phyloP scores from a whole-genome alignment of 257 asterid species.

The Solanum chmielewskii region DNA sequence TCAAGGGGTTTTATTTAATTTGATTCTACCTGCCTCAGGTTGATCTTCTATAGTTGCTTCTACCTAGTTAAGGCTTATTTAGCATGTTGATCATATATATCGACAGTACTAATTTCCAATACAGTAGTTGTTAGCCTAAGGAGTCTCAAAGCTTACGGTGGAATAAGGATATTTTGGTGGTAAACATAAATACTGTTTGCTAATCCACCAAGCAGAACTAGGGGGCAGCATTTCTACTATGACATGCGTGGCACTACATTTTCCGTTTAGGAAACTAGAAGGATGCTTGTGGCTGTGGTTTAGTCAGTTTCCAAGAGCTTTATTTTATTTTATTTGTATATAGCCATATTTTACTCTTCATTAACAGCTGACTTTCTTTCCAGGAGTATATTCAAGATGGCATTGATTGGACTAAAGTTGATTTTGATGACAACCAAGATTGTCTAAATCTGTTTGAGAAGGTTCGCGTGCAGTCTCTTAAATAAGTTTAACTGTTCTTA shows the following conservation, averaged over 20 bases:
- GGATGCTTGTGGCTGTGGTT: not conserved
- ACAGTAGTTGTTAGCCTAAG: not conserved
- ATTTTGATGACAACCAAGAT: slow-evolving; percentile 95
- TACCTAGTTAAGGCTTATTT: not conserved
- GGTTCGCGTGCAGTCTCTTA: slow-evolving; percentile 22
- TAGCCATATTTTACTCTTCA: not conserved
- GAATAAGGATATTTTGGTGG: not conserved
- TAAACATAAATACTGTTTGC: not conserved
- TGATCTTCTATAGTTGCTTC: not conserved
- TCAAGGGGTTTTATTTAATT: not conserved
- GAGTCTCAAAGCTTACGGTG: not conserved
- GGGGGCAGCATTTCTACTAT: not conserved
- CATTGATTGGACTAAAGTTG: slow-evolving; percentile 97
- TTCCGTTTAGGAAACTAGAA: not conserved
- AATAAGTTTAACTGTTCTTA: slow-evolving; percentile 1
- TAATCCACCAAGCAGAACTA: not conserved
- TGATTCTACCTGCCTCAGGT: not conserved
- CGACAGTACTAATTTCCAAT: not conserved
- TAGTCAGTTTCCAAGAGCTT: not conserved
- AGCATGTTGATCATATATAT: not conserved
- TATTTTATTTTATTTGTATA: not conserved
- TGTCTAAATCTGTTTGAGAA: slow-evolving; percentile 94
- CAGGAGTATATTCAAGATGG: slow-evolving; percentile 98
- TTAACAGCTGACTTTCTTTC: slow-evolving; percentile 8
- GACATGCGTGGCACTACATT: not conserved